Base-by-base conservation (phyloP, 2,329 filamentous ascomycete genomes). In the Colletotrichum sp. region DNA sequence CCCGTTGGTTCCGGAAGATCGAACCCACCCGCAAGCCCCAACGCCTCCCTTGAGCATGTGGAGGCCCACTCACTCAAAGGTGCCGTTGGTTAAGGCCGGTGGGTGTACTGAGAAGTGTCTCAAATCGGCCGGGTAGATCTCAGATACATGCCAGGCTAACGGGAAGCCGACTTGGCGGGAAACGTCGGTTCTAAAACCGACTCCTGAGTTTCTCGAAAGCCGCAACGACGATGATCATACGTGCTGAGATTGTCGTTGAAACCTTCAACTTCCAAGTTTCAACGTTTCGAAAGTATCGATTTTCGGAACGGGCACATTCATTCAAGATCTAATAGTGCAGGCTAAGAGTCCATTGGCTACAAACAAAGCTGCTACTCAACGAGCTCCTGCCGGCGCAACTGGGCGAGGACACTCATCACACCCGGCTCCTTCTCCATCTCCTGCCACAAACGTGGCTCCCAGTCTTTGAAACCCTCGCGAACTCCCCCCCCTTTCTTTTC, bases 381-480 rank as follows among this genome's bases (percentile, higher is more conserved):
- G 16, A 10, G n/a, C 28, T 62, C 59, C 26, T 57, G 26, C 9
- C 28, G 28, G 4, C 5, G 59, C 59, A 62, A 24, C 16, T n/a
- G 28, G n/a, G 30, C 2, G 6, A 62, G 28, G 2, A 62, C 59
- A 6, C n/a, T 21, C n/a, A 8, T 32, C 28, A 34, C 59, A 5
- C 30, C 30, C n/a, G 30, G 13, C 4, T 91, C 88, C 79, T 88
- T 86, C 81, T 92, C 90, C 78, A 91, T 82, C 80, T 91, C 89
- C 81, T 92, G 90, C 90, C 90, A 92, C 8, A 91, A 80, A 78
- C 88, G 88, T 4, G 91, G 80, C 24, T 89, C 86, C 87, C 89
- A 89, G 69, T 90, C 87, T 77, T 90, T 88, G 15, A 86, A 80
- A 13, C 67, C 57, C 8, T 67, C 69, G 6, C 69, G 24, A 2